A percentile compares a stretch with the other conserved stretches of the same genome.
These are phyloP conservation scores for Exophiala bonariae DNA, from an alignment of 2,329 filamentous ascomycete species.

Conservation along the genomic window DNA sequence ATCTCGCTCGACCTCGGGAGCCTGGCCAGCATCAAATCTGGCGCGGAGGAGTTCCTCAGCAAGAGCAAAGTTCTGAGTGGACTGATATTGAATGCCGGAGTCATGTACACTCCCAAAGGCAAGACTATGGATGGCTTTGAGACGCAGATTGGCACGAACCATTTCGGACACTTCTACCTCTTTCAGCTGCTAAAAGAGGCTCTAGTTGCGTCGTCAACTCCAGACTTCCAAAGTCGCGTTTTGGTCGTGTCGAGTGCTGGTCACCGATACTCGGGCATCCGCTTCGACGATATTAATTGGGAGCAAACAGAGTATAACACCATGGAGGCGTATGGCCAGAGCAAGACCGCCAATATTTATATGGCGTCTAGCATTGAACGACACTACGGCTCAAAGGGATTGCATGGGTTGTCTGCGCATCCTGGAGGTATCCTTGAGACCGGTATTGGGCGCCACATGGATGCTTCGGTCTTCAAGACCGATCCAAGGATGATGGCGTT, in stretches of 20 bases:
- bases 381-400: conserved; percentile 41
- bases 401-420: conserved; percentile 46
- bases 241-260: conserved; percentile 46
- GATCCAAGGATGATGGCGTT: too few relatives aligned
- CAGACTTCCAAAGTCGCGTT: conserved; percentile 47
- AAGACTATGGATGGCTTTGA: conserved; percentile 48
- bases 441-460: too few relatives aligned
- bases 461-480: too few relatives aligned
- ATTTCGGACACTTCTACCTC: conserved; percentile 49
- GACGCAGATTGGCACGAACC: conserved; percentile 44
- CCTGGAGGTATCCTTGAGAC: conserved; percentile 53
- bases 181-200: conserved; percentile 49
- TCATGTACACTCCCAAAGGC: conserved; percentile 3
- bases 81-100: conserved; percentile 20
- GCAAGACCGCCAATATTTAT: conserved; percentile 54
- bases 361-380: conserved; percentile 54
- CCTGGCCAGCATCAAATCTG: conserved; percentile 31
- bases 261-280: conserved; percentile 38
- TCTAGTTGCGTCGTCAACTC: conserved; percentile 39
- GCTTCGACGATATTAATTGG: conserved; percentile 41
- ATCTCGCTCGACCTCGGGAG: conserved; percentile 34
- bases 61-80: conserved; percentile 8
- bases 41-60: conserved; percentile 22
- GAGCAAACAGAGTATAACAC: conserved; percentile 33
- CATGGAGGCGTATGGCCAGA: conserved; percentile 46